These are phyloP conservation scores for Silybum marianum DNA, from an alignment of 129 eudicot genomes.

Conservation along the genomic window DNA sequence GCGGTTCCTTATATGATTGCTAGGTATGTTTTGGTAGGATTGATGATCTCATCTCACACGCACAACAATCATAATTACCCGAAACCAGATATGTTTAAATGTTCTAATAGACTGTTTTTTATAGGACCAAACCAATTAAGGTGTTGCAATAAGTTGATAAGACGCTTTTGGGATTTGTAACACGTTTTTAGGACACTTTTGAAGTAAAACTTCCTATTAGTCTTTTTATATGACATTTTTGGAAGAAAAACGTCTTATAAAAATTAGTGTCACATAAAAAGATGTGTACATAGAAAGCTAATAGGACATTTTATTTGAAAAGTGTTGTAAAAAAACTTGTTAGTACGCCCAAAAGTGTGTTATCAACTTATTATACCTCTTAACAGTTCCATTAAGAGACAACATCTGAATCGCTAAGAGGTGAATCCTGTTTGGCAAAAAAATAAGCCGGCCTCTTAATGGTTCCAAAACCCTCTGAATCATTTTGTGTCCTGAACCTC, in stretches of 20 bases:
- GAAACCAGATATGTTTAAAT: neutral
- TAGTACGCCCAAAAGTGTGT: neutral
- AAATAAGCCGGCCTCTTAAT: no score
- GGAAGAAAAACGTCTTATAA: neutral
- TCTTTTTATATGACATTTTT: no score
- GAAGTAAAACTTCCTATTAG: neutral
- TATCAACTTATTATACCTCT: neutral
- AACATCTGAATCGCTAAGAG: no score
- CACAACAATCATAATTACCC: neutral
- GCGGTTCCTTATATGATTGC: conserved; percentile 80
- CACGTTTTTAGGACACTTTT: neutral
- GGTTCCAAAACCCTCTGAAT: no score
- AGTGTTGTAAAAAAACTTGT: neutral
- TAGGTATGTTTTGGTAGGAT: conserved; percentile 43
- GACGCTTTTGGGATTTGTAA: neutral
- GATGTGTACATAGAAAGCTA: neutral
- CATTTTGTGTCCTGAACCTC: no score
- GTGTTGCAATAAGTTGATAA: neutral
- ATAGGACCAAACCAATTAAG: neutral
- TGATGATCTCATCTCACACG: neutral
- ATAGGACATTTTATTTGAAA: neutral
- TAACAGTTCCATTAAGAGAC: no score
- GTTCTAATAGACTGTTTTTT: neutral
- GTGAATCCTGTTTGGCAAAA: no score
- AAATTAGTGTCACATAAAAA: neutral